A percentile compares a stretch with the other conserved stretches of the same genome.
phyloP scores from a whole-genome alignment of 2,329 filamentous ascomycete genomes.

The Torrubiella hemipterigena region DNA sequence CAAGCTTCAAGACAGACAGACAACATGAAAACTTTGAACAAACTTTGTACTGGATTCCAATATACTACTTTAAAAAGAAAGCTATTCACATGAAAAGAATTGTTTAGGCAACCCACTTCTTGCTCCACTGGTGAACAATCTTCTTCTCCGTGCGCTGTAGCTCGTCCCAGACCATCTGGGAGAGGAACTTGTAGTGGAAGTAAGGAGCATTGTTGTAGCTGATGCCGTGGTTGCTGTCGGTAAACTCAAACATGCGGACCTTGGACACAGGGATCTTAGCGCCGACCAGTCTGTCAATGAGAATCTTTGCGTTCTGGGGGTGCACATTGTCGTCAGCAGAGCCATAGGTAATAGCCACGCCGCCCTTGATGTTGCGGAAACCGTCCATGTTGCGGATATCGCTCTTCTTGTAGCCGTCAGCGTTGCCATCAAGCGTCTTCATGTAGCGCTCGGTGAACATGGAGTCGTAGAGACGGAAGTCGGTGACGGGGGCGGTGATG shows the following conservation, averaged over 20 bases:
- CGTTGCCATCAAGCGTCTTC: constrained; percentile 47
- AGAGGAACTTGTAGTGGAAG: constrained; percentile 53
- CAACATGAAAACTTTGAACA: too few relatives aligned
- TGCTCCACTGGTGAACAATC: constrained; percentile 23
- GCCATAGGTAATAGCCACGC: constrained; percentile 52
- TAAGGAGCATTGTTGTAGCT: constrained; percentile 39
- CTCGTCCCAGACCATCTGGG: constrained; percentile 48
- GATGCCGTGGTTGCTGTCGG: constrained; percentile 53
- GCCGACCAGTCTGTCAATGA: constrained; percentile 49
- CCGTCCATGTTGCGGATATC: constrained; percentile 45
- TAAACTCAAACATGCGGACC: constrained; percentile 53
- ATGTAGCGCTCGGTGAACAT: constrained; percentile 66
- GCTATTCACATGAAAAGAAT: too few relatives aligned
- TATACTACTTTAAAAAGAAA: too few relatives aligned
- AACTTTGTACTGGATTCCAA: too few relatives aligned
- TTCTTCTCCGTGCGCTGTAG: constrained; percentile 32
- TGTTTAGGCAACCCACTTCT: constrained; percentile 2
- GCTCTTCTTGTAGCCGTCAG: constrained; percentile 46
- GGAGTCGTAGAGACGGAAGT: constrained; percentile 61
- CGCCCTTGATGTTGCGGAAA: constrained; percentile 50
- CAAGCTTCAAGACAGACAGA: too few relatives aligned
- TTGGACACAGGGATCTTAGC: constrained; percentile 46
- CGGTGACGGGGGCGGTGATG: constrained; percentile 53
- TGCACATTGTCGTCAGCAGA: constrained; percentile 63
- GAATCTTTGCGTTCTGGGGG: constrained; percentile 52